These are phyloP conservation scores for Coprinopsis strossmayeri DNA, from an alignment of 768 basidiomycete species.

Conservation along the genomic window DNA sequence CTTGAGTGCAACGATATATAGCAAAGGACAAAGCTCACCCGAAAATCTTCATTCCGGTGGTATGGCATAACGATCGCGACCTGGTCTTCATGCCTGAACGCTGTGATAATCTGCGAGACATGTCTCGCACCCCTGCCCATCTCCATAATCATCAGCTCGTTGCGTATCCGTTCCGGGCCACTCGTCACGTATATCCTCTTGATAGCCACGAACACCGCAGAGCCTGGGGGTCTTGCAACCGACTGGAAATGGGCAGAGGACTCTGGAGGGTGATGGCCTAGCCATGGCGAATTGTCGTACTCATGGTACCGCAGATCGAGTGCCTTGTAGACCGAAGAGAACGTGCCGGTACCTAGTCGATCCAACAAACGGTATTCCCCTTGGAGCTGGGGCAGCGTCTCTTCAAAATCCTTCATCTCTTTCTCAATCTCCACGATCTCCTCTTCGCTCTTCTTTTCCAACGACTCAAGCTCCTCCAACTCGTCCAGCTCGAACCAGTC, in stretches of 20 bases:
- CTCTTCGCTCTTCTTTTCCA: constrained; percentile 49
- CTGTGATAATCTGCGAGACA: constrained; percentile 89
- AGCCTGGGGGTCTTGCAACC: constrained; percentile 28
- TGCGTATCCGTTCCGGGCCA: constrained; percentile 84
- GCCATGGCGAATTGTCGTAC: constrained; percentile 74
- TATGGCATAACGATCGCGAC: constrained; percentile 94
- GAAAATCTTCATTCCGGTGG: constrained; percentile 86
- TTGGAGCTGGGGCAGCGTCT: constrained; percentile 57
- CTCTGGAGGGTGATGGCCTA: constrained; percentile 50
- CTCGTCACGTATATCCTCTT: constrained; percentile 98
- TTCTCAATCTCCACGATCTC: constrained; percentile 69
- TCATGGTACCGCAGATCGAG: constrained; percentile 73
- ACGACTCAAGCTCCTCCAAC: constrained; percentile 57
- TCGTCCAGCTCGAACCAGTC: constrained; percentile 22
- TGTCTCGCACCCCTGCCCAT: constrained; percentile 80
- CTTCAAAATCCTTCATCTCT: constrained; percentile 71
- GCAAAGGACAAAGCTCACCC: constrained; percentile 49
- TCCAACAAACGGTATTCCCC: constrained; percentile 77
- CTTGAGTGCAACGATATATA: not conserved
- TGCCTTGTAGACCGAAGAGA: constrained; percentile 99
- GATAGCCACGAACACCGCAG: constrained; percentile 79
- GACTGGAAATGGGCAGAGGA: constrained; percentile 68
- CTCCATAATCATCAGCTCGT: constrained; percentile 89
- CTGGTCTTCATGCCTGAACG: constrained; percentile 87
- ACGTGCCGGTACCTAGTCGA: constrained; percentile 93